A percentile compares a stretch with the other conserved stretches of the same genome.
Conservation (phyloP, 1,284 basidiomycete species). For the Cryptococcus sp. region DNA sequence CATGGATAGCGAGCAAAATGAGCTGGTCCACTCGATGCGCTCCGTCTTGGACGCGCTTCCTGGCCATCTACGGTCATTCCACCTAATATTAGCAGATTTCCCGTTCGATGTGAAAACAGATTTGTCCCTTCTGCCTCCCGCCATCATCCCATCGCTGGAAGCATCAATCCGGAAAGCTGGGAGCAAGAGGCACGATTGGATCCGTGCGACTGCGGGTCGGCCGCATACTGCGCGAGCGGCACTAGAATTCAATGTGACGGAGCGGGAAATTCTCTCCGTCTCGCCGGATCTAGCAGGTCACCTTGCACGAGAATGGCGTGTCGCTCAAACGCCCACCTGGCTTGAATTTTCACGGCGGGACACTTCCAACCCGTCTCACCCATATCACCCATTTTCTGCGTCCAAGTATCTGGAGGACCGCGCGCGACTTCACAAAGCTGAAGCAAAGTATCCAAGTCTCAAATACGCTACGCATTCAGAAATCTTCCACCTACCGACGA, state of each 20-base stretch:
- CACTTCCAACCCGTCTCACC: constrained; percentile 32
- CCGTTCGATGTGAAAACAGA: constrained; percentile 34
- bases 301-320: constrained; percentile 30
- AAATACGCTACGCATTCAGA: constrained; percentile 46
- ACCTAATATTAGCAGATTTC: constrained; percentile 45
- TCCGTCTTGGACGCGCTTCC: constrained; percentile 44
- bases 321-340: constrained; percentile 49
- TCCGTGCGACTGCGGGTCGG: too few relatives aligned
- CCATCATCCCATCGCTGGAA: constrained; percentile 29
- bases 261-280: not conserved
- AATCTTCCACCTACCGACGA: constrained; percentile 44
- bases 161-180: not conserved
- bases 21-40: constrained; percentile 48
- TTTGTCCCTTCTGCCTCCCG: constrained; percentile 28
- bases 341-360: constrained; percentile 42
- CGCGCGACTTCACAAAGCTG: constrained; percentile 12
- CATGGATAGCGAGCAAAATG: constrained; percentile 43
- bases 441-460: constrained; percentile 28
- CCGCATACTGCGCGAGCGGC: too few relatives aligned
- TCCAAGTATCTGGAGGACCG: constrained; percentile 9
- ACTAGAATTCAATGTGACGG: not conserved
- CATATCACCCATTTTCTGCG: constrained; percentile 28
- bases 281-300: constrained; percentile 15
- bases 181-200: too few relatives aligned
- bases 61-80: constrained; percentile 38